These are phyloP conservation scores for Elaphomyces granulatus DNA, from an alignment of 495 filamentous ascomycete species.

Conservation along the genomic window DNA sequence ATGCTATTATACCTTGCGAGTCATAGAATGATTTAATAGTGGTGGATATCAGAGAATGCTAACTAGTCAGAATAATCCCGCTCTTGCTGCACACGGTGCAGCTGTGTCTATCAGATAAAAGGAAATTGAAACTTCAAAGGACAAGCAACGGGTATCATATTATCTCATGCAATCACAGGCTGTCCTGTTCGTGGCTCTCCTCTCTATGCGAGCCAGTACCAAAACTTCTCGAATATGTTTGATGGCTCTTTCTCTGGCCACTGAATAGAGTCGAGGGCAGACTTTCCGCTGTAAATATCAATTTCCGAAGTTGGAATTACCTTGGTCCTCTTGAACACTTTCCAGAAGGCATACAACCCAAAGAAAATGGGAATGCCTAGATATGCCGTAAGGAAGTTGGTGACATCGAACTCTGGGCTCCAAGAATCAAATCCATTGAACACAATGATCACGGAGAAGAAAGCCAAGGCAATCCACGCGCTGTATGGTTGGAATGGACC, in stretches of 20 bases:
- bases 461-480: conserved; percentile 47
- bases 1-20: too few relatives aligned
- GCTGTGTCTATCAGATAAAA: too few relatives aligned
- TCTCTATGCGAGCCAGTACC: background rate
- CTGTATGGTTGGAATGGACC: conserved; percentile 44
- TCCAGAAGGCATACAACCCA: conserved; percentile 44
- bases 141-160: too few relatives aligned
- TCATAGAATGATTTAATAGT: too few relatives aligned
- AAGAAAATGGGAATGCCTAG: conserved; percentile 47
- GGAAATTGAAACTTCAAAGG: too few relatives aligned
- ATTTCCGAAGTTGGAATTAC: conserved; percentile 1
- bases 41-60: too few relatives aligned
- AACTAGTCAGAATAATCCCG: too few relatives aligned
- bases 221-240: background rate
- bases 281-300: conserved; percentile 1
- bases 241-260: background rate
- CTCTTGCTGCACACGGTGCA: too few relatives aligned
- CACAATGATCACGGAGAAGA: conserved; percentile 48
- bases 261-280: background rate
- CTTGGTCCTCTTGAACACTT: conserved; percentile 29
- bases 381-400: conserved; percentile 47
- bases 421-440: conserved; percentile 60
- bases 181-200: too few relatives aligned
- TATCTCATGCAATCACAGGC: too few relatives aligned
- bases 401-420: conserved; percentile 41